Evolutionary conservation across 192 early-diverging fungal genomes (phyloP).

Genomic region (Backusella psychrophila): DNA sequence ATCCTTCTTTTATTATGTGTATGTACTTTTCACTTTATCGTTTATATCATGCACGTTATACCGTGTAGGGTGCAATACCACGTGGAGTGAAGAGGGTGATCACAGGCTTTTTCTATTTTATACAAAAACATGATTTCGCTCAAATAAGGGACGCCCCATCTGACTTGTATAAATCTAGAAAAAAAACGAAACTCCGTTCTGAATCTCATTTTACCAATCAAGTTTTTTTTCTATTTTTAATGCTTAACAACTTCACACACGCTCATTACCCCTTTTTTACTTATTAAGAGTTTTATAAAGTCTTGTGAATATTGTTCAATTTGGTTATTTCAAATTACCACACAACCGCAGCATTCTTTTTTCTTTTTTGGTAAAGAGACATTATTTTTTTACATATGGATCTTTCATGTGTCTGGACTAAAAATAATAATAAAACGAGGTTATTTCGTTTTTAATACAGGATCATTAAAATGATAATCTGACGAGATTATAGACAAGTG

Average conservation of each 20-base stretch:
- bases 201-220: not conserved
- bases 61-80: not conserved
- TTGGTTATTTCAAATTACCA: not conserved
- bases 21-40: not conserved
- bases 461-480: not conserved
- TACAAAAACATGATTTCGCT: not conserved
- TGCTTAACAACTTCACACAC: not conserved
- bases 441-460: not conserved
- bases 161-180: not conserved
- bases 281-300: not conserved
- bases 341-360: not conserved
- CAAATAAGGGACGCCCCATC: not conserved
- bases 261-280: not conserved
- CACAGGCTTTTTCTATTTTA: not conserved
- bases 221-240: not conserved
- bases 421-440: not conserved
- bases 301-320: not conserved
- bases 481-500: no score
- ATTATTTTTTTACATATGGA: not conserved
- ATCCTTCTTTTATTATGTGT: not conserved
- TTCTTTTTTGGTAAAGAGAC: not conserved
- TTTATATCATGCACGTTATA: not conserved
- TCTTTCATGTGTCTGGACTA: not conserved
- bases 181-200: not conserved
- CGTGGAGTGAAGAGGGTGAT: not conserved